Conservation (phyloP, 176 grass and related monocot genomes). For the Hordeum vulgare region DNA sequence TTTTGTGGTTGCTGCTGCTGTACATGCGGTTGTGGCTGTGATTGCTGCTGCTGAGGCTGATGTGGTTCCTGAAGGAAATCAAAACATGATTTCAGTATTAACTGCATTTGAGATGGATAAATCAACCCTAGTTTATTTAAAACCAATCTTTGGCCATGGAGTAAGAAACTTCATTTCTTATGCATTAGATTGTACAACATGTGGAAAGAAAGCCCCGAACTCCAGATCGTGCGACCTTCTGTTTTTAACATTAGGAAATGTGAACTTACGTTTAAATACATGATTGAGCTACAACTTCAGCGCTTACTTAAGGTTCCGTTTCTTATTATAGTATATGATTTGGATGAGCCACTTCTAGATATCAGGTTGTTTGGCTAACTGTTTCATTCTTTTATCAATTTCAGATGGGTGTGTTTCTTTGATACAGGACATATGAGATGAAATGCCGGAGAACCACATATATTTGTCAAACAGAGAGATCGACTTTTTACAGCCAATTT, state of each 20-base stretch:
- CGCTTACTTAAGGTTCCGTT: background rate
- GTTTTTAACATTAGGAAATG: background rate
- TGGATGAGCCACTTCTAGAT: background rate
- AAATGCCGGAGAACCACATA: background rate
- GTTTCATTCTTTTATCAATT: background rate
- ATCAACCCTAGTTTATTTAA: background rate
- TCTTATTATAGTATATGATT: background rate
- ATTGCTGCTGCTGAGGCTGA: conserved; percentile 23
- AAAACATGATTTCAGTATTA: conserved; percentile 17
- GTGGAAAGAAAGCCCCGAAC: background rate
- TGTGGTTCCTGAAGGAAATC: conserved; percentile 30
- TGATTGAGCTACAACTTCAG: background rate
- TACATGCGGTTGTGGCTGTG: conserved; percentile 16
- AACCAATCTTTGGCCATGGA: background rate
- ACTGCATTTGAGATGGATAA: background rate
- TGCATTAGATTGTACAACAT: background rate
- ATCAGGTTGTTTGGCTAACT: background rate
- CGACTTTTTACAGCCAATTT: background rate
- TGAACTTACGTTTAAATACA: background rate
- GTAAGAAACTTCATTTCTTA: background rate
- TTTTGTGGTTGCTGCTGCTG: conserved; percentile 39
- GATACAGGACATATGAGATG: background rate
- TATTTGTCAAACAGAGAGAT: background rate
- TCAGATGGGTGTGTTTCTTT: background rate
- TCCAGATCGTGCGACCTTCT: background rate